Evolutionary conservation across 495 filamentous ascomycete genomes (phyloP), one percentile per base, ranked within the genome.

Genomic region (Aspergillus egyptiacus): DNA sequence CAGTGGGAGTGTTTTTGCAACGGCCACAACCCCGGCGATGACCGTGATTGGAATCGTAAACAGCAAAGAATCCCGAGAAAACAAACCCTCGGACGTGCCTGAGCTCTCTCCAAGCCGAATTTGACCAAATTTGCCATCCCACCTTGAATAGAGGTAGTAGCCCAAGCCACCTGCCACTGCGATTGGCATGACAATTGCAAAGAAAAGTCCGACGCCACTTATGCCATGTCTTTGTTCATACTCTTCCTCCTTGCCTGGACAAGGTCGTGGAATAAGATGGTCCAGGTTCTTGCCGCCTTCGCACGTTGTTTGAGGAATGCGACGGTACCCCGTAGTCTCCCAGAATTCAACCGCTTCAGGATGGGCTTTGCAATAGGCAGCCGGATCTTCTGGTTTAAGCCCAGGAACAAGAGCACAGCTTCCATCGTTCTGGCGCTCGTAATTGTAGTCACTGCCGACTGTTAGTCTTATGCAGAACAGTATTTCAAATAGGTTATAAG

Each of bases 301-400:
- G 60, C 94, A 99, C 5, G 89, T 97, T 2, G 88, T 85, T 34
- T 91, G 75, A 2, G 89, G 91, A 52, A 97, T 85, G 46, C 86
- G 82, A n/a, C 94, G 86, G 70, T 93, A 96, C 43, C 89, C 90
- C 13, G 87, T 94, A 13, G 84, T 80, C 41, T 85, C 77, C 72
- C 75, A 91, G 68, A 84, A 99, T 59, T 94, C 85, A 34, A 77
- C 59, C 8, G 63, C 64, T 15, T 82, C 73, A 2, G 83, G 79
- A 54, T 96, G 72, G 5, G 81, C 71, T 14, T 66, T 61, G 69
- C 93, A 99, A 33, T 74, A 61, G 33, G 75, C 72, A 48, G 72
- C 70, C 43, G 83, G 81, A 59, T 91, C 77, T n/a, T 82, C 74
- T 18, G 82, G 79, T 7, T 66, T 18, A 36, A 89, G 76, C 20